Conservation (phyloP, 768 basidiomycete genomes). For the Tylopilus rubrobrunneus region DNA sequence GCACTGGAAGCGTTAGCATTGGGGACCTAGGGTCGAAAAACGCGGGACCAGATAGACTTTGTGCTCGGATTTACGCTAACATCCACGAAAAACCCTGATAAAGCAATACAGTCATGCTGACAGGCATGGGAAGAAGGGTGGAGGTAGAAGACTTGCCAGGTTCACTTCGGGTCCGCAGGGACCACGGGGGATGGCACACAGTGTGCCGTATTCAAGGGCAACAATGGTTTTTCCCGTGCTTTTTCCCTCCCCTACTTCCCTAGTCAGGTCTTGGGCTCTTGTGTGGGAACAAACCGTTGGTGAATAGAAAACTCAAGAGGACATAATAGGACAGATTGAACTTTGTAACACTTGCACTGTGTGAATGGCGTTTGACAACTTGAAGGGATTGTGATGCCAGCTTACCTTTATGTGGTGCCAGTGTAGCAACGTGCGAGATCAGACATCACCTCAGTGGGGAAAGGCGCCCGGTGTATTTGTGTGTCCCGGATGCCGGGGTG, state of each 20-base stretch:
- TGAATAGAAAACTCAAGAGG: neutral
- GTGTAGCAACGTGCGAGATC: neutral
- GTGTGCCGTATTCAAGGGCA: neutral
- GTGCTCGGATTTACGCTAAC: neutral
- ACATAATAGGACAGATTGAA: constrained; percentile 7
- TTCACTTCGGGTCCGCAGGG: constrained; percentile 3
- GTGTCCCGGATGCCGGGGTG: neutral
- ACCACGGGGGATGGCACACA: neutral
- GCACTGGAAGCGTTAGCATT: neutral
- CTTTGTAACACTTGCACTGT: neutral
- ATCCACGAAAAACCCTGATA: neutral
- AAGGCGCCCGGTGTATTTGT: neutral
- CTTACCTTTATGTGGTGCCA: too few species aligned
- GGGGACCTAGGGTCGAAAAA: neutral
- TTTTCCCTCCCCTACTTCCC: neutral
- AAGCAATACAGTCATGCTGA: neutral
- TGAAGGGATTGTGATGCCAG: neutral
- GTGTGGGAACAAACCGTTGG: neutral
- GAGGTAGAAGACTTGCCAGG: neutral
- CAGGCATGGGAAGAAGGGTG: constrained; percentile 3
- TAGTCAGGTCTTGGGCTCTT: neutral
- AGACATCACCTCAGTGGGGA: neutral
- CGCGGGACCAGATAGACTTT: constrained; percentile 3
- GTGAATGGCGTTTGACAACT: neutral
- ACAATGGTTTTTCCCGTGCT: neutral